Evolutionary conservation across 495 filamentous ascomycete species (phyloP).

Genomic region (Symbiotaphrina buchneri): DNA sequence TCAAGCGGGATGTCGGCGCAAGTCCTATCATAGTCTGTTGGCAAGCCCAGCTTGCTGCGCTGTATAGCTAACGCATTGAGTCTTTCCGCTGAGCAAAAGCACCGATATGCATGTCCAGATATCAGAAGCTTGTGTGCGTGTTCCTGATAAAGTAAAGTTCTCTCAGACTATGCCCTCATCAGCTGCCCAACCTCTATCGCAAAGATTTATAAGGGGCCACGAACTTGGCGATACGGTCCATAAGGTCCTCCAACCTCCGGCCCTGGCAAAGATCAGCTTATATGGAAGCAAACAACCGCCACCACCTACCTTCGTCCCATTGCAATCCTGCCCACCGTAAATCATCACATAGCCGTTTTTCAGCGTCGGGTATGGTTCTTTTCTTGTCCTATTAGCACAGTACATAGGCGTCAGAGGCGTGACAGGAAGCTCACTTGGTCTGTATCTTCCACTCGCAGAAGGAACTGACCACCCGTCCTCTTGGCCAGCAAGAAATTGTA

Average conservation of each 20-base stretch:
- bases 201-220: too few species aligned
- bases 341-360: constrained; percentile 52
- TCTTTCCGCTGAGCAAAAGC: constrained; percentile 65
- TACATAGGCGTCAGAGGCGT: background rate
- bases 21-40: constrained; percentile 53
- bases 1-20: constrained; percentile 41
- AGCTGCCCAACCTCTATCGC: constrained; percentile 1
- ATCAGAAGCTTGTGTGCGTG: constrained; percentile 49
- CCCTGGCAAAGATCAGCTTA: constrained; percentile 20
- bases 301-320: constrained; percentile 92
- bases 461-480: constrained; percentile 75
- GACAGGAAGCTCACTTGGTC: constrained; percentile 56
- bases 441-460: constrained; percentile 86
- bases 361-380: constrained; percentile 57
- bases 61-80: constrained; percentile 37
- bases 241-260: constrained; percentile 57
- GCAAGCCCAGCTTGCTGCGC: constrained; percentile 30
- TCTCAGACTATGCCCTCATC: constrained; percentile 40
- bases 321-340: constrained; percentile 71
- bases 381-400: constrained; percentile 35
- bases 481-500: constrained; percentile 84
- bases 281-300: too few species aligned
- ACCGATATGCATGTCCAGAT: constrained; percentile 63
- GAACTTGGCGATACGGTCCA: constrained; percentile 73
- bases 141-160: constrained; percentile 46